Evolutionary conservation across 75 land plant genomes (phyloP), one percentile per base, ranked within the genome.

Genomic region (Sequoia sempervirens): DNA sequence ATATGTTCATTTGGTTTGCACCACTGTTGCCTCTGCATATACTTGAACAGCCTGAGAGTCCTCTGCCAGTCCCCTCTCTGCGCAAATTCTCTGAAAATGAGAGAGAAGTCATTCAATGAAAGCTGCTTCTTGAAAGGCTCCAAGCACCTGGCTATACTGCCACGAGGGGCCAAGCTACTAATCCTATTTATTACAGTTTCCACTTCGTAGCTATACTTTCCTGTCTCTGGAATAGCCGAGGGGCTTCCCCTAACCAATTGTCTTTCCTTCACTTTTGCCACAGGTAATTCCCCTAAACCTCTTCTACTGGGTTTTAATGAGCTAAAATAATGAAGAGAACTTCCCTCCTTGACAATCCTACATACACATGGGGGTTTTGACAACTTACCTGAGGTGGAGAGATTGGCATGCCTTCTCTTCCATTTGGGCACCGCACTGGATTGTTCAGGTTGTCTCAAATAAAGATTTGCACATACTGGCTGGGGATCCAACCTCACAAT

Each of bases 1-100:
- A 96, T 95, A 82, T 93, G 95, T 85, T 98, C 97, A 84, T 93
- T 92, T 15, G 99, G 99, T 83, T 93, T 95, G 86, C 99, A 96
- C 99, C 99, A 98, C 30, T 89, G 84, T 82, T 98, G 98, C 4
- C 98, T 78, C 89, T 96, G 98, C 95, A 98, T 96, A 86, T 96
- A 98, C 87, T 95, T 96, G 83, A 98, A 98, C 36, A 98, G 89
- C 13, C 95, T 85, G 14, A 96, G 86, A 50, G 98, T 89, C 34
- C 98, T 88, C 86, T 98, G 97, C 98, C 99, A 98, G 73, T 96
- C 99, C 53, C 97, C 91, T 40, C 97, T 93, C 38, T 81, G 87
- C 0, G 96, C 97, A 85, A 98, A 95, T 81, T 98, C 99, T 68
- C 91, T 87, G 92, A 96, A 96, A 30, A 98, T 93, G n/a, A 91